Conservation (phyloP, 306 rosid species). For the Castanospermum australe region DNA sequence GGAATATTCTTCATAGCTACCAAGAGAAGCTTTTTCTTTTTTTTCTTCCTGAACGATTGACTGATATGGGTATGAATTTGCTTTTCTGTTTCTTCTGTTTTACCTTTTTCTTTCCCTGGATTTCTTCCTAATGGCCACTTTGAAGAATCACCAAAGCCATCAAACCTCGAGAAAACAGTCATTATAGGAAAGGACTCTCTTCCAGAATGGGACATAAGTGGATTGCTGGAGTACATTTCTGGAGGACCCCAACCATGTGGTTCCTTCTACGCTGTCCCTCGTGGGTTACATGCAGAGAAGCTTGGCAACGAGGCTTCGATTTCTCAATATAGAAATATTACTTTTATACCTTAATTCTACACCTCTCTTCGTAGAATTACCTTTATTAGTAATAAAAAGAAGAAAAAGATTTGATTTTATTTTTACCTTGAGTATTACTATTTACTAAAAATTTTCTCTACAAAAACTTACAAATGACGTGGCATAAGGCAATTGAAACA, state of each 20-base stretch:
- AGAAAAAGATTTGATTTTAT: too few species aligned
- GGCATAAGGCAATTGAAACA: too few species aligned
- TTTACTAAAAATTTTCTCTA: too few species aligned
- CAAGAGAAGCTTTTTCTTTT: not conserved
- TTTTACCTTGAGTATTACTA: too few species aligned
- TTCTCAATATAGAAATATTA: slow-evolving; percentile 42
- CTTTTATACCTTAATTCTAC: too few species aligned
- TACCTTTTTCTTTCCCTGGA: not conserved
- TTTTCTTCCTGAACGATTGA: not conserved
- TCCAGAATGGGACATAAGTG: slow-evolving; percentile 61
- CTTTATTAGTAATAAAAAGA: too few species aligned
- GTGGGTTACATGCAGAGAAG: slow-evolving; percentile 50
- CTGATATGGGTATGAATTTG: not conserved
- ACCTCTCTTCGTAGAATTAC: too few species aligned
- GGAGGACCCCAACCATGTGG: slow-evolving; percentile 70
- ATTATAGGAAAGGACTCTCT: slow-evolving; percentile 50
- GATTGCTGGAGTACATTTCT: slow-evolving; percentile 48
- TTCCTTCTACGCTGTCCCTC: slow-evolving; percentile 42
- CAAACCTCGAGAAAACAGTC: slow-evolving; percentile 48
- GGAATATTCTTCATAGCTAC: not conserved
- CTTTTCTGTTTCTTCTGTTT: too few species aligned
- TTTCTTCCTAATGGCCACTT: slow-evolving; percentile 57
- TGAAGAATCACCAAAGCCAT: slow-evolving; percentile 39
- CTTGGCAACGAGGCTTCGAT: slow-evolving; percentile 59
- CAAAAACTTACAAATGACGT: too few species aligned